phyloP scores from a whole-genome alignment of 2,329 filamentous ascomycete species.

The Alternaria panax region DNA sequence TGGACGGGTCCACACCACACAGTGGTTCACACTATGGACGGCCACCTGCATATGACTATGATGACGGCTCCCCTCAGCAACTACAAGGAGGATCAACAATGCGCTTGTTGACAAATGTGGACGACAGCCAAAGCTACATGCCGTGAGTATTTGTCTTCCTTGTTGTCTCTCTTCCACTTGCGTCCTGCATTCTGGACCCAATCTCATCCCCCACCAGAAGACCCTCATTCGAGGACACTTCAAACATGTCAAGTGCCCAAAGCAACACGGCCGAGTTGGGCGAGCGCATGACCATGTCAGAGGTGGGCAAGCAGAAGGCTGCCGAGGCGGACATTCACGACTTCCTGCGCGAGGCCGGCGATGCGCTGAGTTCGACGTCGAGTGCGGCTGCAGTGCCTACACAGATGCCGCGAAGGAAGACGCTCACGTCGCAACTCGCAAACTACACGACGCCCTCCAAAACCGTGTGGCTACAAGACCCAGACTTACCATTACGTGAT shows the following conservation, averaged over 20 bases:
- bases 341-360: conserved; percentile 53
- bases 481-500: conserved; percentile 49
- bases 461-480: conserved; percentile 30
- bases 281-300: conserved; percentile 31
- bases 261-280: conserved; percentile 47
- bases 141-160: conserved; percentile 51
- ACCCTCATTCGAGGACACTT: conserved; percentile 40
- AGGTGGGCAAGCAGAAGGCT: conserved; percentile 41
- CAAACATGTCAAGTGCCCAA: conserved; percentile 43
- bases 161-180: conserved; percentile 33
- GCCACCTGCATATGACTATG: conserved; percentile 57
- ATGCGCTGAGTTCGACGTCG: conserved; percentile 36
- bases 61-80: conserved; percentile 44
- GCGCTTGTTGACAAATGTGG: conserved; percentile 58
- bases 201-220: conserved; percentile 35
- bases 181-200: conserved; percentile 29
- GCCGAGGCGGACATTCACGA: conserved; percentile 53
- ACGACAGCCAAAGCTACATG: conserved; percentile 52
- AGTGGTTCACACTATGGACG: conserved; percentile 47
- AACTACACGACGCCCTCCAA: conserved; percentile 30
- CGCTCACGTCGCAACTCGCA: conserved; percentile 32
- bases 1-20: conserved; percentile 48
- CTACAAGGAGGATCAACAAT: conserved; percentile 55
- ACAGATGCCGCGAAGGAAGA: conserved; percentile 37
- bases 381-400: conserved; percentile 12